Evolutionary conservation across 192 early-diverging fungal species (phyloP).

Genomic region (Tieghemiomyces parasiticus): DNA sequence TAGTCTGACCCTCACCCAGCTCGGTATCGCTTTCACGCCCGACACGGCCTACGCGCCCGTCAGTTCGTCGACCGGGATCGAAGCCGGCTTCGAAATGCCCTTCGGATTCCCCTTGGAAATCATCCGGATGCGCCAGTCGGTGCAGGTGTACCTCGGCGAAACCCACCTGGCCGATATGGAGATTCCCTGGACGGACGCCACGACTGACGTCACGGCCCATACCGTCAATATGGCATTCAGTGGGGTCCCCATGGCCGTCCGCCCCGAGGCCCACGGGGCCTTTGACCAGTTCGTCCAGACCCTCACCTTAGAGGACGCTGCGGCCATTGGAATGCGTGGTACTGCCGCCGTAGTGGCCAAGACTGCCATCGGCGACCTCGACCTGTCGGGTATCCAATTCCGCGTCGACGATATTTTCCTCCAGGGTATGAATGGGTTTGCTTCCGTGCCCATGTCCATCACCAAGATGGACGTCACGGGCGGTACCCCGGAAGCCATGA

Average conservation of each 20-base stretch:
- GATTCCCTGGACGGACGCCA: conserved; percentile 13
- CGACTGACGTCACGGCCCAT: conserved; percentile 12
- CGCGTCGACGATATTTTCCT: conserved; percentile 17
- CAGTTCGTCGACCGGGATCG: conserved; percentile 22
- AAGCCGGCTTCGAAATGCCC: conserved; percentile 22
- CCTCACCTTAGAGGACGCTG: conserved; percentile 12
- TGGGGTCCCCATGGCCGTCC: conserved; percentile 20
- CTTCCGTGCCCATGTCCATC: conserved; percentile 4
- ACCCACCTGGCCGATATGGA: conserved; percentile 14
- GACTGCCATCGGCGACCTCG: conserved; percentile 23
- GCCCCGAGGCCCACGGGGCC: conserved; percentile 7
- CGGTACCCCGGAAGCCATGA: conserved; percentile 15
- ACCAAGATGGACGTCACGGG: conserved; percentile 6
- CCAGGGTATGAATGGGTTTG: conserved; percentile 10
- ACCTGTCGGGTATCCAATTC: conserved; percentile 21
- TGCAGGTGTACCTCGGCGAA: neutral
- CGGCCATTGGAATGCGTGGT: conserved; percentile 10
- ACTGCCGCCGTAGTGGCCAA: conserved; percentile 14
- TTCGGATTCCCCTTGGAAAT: conserved; percentile 27
- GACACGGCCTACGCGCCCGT: conserved; percentile 24
- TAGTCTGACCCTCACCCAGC: neutral
- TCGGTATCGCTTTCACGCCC: neutral
- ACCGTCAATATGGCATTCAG: conserved; percentile 15
- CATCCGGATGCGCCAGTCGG: conserved; percentile 1
- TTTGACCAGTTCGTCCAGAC: conserved; percentile 18